Conservation (phyloP, 768 basidiomycete species). For the Tulasnella sp. region DNA sequence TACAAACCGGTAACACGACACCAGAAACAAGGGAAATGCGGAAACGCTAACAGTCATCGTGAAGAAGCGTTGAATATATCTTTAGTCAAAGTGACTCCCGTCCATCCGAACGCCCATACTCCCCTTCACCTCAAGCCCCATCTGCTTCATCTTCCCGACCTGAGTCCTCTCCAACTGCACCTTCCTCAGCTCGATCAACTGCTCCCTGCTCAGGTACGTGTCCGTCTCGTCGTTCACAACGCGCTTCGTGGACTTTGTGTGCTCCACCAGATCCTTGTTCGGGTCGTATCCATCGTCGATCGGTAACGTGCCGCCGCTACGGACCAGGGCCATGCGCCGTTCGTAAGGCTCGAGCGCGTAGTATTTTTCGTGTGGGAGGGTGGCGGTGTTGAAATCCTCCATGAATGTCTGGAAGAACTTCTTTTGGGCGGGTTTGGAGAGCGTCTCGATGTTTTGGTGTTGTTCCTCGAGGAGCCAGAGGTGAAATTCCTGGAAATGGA, state of each 20-base stretch:
- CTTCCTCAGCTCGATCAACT: slow-evolving; percentile 66
- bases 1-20: too few species aligned
- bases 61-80: too few species aligned
- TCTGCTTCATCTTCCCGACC: slow-evolving; percentile 71
- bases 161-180: slow-evolving; percentile 75
- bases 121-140: slow-evolving; percentile 82
- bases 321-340: slow-evolving; percentile 68
- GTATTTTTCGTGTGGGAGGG: slow-evolving; percentile 89
- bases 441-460: slow-evolving; percentile 79
- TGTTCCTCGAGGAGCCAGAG: slow-evolving; percentile 91
- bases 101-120: slow-evolving; percentile 86
- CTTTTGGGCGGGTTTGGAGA: slow-evolving; percentile 73
- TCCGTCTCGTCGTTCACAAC: slow-evolving; percentile 43
- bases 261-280: slow-evolving; percentile 71
- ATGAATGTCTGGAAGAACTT: slow-evolving; percentile 61
- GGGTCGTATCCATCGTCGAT: slow-evolving; percentile 65
- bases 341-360: slow-evolving; percentile 77
- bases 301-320: slow-evolving; percentile 72
- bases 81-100: slow-evolving; percentile 6
- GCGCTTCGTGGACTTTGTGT: slow-evolving; percentile 46
- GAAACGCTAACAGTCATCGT: too few species aligned
- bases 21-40: too few species aligned
- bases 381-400: slow-evolving; percentile 87
- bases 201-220: slow-evolving; percentile 64
- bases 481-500: slow-evolving; percentile 52